Conservation (phyloP, 2,329 filamentous ascomycete genomes). For the Malbranchea zuffiana region DNA sequence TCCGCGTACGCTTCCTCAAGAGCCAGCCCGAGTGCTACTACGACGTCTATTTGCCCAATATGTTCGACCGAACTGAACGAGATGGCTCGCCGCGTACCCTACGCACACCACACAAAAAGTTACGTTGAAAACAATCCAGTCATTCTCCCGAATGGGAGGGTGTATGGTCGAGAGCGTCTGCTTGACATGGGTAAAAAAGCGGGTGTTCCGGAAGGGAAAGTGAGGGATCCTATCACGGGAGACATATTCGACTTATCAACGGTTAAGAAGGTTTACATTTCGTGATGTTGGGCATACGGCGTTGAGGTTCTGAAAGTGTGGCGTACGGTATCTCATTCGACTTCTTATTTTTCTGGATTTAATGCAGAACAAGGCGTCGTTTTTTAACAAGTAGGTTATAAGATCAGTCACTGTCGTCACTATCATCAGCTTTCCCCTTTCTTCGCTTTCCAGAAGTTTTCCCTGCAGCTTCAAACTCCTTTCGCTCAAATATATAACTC, state of each 20-base stretch:
- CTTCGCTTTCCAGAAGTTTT: constrained; percentile 10
- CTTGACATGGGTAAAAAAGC: constrained; percentile 69
- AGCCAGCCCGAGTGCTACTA: constrained; percentile 44
- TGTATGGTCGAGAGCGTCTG: constrained; percentile 68
- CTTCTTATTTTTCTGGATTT: too few species aligned
- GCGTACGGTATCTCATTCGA: too few species aligned
- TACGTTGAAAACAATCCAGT: constrained; percentile 80
- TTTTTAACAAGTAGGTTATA: too few species aligned
- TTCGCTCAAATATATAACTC: constrained; percentile 38
- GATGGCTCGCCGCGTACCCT: constrained; percentile 76
- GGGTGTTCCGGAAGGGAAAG: constrained; percentile 46
- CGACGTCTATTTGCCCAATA: constrained; percentile 76
- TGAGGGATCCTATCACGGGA: constrained; percentile 70
- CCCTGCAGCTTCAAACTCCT: constrained; percentile 22
- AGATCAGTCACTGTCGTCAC: constrained; percentile 27
- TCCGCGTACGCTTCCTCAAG: constrained; percentile 50
- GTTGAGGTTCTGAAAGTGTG: too few species aligned
- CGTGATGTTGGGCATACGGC: constrained; percentile 37
- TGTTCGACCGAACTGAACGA: constrained; percentile 93
- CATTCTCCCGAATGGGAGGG: constrained; percentile 73
- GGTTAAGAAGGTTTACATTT: constrained; percentile 84
- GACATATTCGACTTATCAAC: constrained; percentile 52
- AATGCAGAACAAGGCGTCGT: too few species aligned
- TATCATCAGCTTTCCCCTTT: constrained; percentile 28
- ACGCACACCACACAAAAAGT: constrained; percentile 90